Evolutionary conservation across 208 protist genomes (phyloP), one percentile per base, ranked within the genome.

Genomic region (Angomonas deanei): DNA sequence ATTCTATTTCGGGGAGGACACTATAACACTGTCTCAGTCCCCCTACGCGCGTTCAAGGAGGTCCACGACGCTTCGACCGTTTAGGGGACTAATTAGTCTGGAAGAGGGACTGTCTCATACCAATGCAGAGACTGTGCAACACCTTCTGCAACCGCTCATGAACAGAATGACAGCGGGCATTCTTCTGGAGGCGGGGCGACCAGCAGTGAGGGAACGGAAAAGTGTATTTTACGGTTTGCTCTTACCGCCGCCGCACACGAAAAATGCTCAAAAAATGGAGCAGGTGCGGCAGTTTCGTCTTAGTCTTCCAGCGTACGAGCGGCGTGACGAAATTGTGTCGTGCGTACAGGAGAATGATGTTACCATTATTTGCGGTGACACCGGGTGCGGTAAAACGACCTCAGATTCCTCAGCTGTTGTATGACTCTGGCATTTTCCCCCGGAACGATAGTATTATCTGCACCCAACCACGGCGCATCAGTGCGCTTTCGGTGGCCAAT

Each of bases 311-410:
- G 64, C 88, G 2, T 91, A 80, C 42, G 66, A 63, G 28, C 61
- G 70, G 38, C 63, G 74, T 28, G 63, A 68, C 28, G 66, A 86
- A 21, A 88, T 96, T 39, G 55, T 94, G 47, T 46, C 71, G 28
- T 62, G 72, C 15, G 72, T 96, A n/a, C 64, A 61, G 21, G 56
- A 75, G 0, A 92, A 86, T 39, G 68, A 74, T 58, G 81, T 93
- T 1, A 60, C 88, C 33, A 64, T 96, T 33, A 77, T 99, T 3
- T 95, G 97, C 61, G 97, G 97, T 30, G 97, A 99, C 56, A 99
- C 98, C 2, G 98, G 98, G 27, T 98, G 91, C 31, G 98, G 98
- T 34, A 99, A 99, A 70, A 98, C 93, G 3, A 99, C 97, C n/a
- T 15, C 94, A 98, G 77, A 93, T 97, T 50, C 87, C 92, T 23